phyloP scores from a whole-genome alignment of 2,329 filamentous ascomycete species.

The Ophiostoma sp. region DNA sequence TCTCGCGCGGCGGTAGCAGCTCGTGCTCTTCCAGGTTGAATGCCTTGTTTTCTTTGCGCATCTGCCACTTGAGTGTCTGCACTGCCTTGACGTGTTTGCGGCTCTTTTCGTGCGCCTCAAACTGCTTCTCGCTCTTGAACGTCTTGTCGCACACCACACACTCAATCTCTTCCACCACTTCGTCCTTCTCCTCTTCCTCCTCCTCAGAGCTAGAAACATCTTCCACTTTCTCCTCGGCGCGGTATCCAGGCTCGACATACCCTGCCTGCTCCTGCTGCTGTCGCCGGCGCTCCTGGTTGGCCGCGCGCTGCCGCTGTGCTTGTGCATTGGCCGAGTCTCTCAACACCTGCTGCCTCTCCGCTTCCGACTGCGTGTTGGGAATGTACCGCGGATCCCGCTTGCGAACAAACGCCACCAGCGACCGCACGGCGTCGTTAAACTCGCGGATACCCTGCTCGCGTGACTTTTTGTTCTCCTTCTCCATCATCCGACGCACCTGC shows the following conservation, averaged over 20 bases:
- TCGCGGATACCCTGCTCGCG: conserved; percentile 78
- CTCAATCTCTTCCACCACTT: conserved; percentile 55
- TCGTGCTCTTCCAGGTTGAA: conserved; percentile 38
- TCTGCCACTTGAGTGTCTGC: conserved; percentile 70
- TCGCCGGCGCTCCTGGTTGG: conserved; percentile 61
- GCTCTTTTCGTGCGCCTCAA: conserved; percentile 86
- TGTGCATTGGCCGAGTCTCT: conserved; percentile 77
- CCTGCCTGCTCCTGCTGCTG: conserved; percentile 20
- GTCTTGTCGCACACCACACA: conserved; percentile 73
- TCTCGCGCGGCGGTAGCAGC: background rate
- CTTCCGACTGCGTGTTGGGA: conserved; percentile 69
- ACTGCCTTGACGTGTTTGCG: conserved; percentile 92
- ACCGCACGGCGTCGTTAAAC: conserved; percentile 87
- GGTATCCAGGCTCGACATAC: conserved; percentile 31
- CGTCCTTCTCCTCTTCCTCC: conserved; percentile 43
- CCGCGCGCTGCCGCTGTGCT: conserved; percentile 73
- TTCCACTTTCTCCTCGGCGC: conserved; percentile 37
- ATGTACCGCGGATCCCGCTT: conserved; percentile 87
- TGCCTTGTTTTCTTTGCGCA: conserved; percentile 71
- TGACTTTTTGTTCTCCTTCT: conserved; percentile 85
- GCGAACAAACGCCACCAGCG: conserved; percentile 78
- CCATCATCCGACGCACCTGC: conserved; percentile 83
- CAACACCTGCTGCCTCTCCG: conserved; percentile 70
- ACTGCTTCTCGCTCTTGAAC: conserved; percentile 90
- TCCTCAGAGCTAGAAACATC: conserved; percentile 31